Conservation (phyloP, 2,329 filamentous ascomycete species). For the Coniochaeta sp. region DNA sequence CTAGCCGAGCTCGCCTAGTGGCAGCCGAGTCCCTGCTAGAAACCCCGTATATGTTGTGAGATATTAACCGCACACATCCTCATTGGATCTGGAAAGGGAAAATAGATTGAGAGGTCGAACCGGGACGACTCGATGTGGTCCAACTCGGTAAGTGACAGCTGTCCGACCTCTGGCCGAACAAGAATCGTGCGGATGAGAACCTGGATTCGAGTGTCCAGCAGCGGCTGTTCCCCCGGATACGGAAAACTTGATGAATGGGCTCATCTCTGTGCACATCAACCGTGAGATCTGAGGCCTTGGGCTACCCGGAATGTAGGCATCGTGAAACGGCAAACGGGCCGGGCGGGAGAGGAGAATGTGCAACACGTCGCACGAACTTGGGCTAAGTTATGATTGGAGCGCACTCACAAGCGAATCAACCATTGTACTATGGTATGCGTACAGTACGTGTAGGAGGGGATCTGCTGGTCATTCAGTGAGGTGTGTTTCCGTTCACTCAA, state of each 20-base stretch:
- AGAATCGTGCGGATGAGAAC: neutral
- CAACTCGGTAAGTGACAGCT: neutral
- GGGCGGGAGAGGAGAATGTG: neutral
- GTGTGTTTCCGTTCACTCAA: too few species aligned
- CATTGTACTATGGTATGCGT: too few species aligned
- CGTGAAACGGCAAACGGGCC: conserved; percentile 1
- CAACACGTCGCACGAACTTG: neutral
- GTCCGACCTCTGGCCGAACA: neutral
- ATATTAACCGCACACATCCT: neutral
- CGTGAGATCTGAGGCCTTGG: neutral
- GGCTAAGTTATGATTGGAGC: neutral
- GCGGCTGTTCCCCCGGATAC: neutral
- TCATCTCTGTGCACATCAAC: neutral
- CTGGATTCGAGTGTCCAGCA: neutral
- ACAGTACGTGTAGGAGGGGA: too few species aligned
- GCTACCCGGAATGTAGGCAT: neutral
- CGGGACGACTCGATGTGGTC: conserved; percentile 1
- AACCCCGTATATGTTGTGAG: neutral
- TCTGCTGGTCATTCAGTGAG: neutral
- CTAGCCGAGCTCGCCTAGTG: neutral
- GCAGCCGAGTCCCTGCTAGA: neutral
- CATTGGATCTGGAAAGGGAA: neutral
- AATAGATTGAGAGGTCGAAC: neutral
- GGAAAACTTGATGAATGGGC: neutral
- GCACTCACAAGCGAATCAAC: neutral